Evolutionary conservation across 768 basidiomycete genomes (phyloP).

Genomic region (Leccinellum rugosiceps): DNA sequence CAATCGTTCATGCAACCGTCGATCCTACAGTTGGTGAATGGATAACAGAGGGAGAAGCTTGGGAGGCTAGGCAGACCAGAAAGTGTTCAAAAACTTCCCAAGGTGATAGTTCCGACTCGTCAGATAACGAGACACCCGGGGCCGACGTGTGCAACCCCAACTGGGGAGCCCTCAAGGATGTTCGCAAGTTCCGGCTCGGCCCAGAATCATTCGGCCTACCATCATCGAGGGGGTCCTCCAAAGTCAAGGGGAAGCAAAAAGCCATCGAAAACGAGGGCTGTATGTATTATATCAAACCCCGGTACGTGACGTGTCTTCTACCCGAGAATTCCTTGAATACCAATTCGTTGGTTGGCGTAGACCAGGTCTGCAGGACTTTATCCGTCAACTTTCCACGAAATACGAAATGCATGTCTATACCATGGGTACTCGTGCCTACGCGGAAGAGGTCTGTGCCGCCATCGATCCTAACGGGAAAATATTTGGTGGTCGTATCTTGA

Average conservation of each 20-base stretch:
- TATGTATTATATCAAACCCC: constrained; percentile 97
- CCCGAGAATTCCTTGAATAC: not conserved
- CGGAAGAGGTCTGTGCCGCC: constrained; percentile 89
- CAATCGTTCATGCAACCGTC: constrained; percentile 97
- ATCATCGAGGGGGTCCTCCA: constrained; percentile 36
- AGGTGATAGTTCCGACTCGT: constrained; percentile 29
- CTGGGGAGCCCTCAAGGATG: constrained; percentile 87
- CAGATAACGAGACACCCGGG: constrained; percentile 39
- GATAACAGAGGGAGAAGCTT: constrained; percentile 82
- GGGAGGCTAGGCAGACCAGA: constrained; percentile 61
- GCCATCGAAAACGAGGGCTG: constrained; percentile 75
- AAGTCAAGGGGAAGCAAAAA: constrained; percentile 58
- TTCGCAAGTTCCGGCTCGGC: constrained; percentile 82
- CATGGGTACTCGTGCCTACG: constrained; percentile 98
- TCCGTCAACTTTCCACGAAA: constrained; percentile 63
- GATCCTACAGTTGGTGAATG: constrained; percentile 99
- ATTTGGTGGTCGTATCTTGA: constrained; percentile 86
- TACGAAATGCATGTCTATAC: constrained; percentile 99
- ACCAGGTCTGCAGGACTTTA: constrained; percentile 82
- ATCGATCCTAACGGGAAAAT: constrained; percentile 86
- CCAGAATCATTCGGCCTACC: constrained; percentile 66
- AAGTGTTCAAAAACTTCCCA: constrained; percentile 36
- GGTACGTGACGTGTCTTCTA: constrained; percentile 48
- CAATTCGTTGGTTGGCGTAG: constrained; percentile 33
- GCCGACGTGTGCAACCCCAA: constrained; percentile 84